Conservation (phyloP, 2,329 filamentous ascomycete species). For the Trichoderma atrobrunneum region DNA sequence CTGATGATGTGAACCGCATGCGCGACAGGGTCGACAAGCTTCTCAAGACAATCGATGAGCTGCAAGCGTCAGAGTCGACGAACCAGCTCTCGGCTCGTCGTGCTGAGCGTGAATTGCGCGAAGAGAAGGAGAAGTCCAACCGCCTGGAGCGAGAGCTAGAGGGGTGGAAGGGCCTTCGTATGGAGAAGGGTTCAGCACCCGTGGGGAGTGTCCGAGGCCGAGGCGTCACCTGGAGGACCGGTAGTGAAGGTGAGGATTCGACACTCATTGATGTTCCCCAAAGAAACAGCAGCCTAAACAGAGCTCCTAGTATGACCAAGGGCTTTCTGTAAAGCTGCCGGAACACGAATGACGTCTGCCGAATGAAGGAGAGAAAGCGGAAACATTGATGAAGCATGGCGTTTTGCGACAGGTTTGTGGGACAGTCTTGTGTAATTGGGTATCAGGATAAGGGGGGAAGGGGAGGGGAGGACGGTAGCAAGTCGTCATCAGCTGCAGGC, state of each 20-base stretch:
- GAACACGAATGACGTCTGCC: background rate
- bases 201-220: slow-evolving; percentile 39
- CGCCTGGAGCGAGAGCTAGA: slow-evolving; percentile 87
- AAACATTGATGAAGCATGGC: slow-evolving; percentile 12
- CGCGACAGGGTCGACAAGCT: slow-evolving; percentile 90
- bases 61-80: slow-evolving; percentile 81
- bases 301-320: slow-evolving; percentile 68
- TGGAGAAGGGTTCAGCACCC: slow-evolving; percentile 60
- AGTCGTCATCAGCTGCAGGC: background rate
- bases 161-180: slow-evolving; percentile 72
- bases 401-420: slow-evolving; percentile 12
- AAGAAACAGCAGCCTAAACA: slow-evolving; percentile 63
- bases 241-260: slow-evolving; percentile 41
- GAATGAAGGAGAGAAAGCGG: background rate
- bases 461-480: background rate
- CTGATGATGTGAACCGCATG: slow-evolving; percentile 79
- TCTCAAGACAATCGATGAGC: slow-evolving; percentile 86
- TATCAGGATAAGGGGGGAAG: background rate
- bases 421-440: slow-evolving; percentile 12
- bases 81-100: slow-evolving; percentile 79
- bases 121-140: slow-evolving; percentile 79
- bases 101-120: slow-evolving; percentile 83
- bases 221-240: slow-evolving; percentile 34
- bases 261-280: slow-evolving; percentile 54
- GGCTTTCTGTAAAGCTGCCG: slow-evolving; percentile 60